Base-by-base conservation (phyloP, 2,329 filamentous ascomycete genomes). In the Botryotinia convoluta region DNA sequence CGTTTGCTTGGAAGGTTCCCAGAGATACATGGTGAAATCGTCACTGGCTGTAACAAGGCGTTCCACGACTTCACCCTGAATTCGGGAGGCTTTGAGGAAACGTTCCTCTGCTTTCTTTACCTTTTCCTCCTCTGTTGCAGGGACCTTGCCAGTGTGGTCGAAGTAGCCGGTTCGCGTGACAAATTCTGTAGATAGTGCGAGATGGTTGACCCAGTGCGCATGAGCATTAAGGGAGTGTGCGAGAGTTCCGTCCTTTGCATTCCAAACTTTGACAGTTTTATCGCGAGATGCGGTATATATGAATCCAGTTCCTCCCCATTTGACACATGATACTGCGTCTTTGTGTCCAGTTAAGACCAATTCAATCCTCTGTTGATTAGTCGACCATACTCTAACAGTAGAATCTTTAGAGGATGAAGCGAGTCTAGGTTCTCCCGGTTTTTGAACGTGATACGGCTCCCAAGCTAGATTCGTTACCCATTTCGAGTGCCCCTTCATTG, bases 11-110 rank as follows among this genome's bases (percentile, higher is more conserved):
- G 90, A 86, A 0, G 95, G 95, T 74, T 97, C 93, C 95, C 95
- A 99, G 12, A 99, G 87, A 81, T 94, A 97, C 88, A 99, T 95
- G 9, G 95, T 97, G 82, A 95, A 97, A 82, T 99, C 96, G 80
- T 98, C 96, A 77, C 92, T 95, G 3, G 95, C 96, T 14, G 94
- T 97, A 4, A 97, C 93, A 6, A 98, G 84, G 42, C 93, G 89
- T 84, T 99, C 96, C 1, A 92, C 90, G 35, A 97, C 86, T 79
- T 91, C 89, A 39, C 92, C 92, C 76, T 91, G 89, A 42, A 94
- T 87, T 3, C 87, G 92, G 8, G 94, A 93, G 1, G 94, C 94
- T 81, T 94, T 93, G 78, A 96, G 91, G 80, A 97, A 98, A 39
- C 94, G 89, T 77, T 92, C 88, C 81, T 90, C 92, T 0, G 96